These are phyloP conservation scores for Xylariaceae sp. DNA, from an alignment of 2,329 filamentous ascomycete genomes.

Conservation along the genomic window DNA sequence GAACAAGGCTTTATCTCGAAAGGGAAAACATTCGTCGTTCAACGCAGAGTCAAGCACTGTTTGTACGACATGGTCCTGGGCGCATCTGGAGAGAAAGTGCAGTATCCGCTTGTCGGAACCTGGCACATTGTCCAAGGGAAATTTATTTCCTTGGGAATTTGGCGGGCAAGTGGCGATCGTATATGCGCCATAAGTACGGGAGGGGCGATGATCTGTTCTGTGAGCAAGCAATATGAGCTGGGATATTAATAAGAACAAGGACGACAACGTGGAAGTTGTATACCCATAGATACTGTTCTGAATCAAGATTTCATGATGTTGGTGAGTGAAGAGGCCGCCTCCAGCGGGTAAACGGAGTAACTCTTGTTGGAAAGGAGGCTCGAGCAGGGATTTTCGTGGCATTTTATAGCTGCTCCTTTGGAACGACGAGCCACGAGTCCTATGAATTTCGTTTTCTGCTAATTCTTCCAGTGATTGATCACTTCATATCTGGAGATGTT, in stretches of 20 bases:
- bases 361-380: too few species aligned
- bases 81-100: constrained; percentile 21
- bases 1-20: constrained; percentile 4
- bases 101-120: constrained; percentile 33
- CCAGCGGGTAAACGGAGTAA: too few species aligned
- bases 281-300: too few species aligned
- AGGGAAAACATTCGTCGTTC: constrained; percentile 27
- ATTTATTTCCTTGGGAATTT: constrained; percentile 28
- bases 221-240: constrained; percentile 13
- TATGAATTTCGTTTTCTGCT: too few species aligned
- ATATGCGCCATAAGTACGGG: constrained; percentile 33
- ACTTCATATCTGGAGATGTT: too few species aligned
- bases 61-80: constrained; percentile 33
- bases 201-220: constrained; percentile 34
- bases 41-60: constrained; percentile 30
- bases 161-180: constrained; percentile 31
- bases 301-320: too few species aligned
- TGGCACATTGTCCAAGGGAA: constrained; percentile 28
- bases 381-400: too few species aligned
- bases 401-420: too few species aligned
- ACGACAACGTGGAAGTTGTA: too few species aligned
- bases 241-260: background rate
- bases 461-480: too few species aligned
- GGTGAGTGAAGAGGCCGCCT: too few species aligned
- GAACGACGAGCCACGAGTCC: too few species aligned